Evolutionary conservation across 1,139 yeast genomes (phyloP), one percentile per base, ranked within the genome.

Genomic region (Geotrichum fermentans): DNA sequence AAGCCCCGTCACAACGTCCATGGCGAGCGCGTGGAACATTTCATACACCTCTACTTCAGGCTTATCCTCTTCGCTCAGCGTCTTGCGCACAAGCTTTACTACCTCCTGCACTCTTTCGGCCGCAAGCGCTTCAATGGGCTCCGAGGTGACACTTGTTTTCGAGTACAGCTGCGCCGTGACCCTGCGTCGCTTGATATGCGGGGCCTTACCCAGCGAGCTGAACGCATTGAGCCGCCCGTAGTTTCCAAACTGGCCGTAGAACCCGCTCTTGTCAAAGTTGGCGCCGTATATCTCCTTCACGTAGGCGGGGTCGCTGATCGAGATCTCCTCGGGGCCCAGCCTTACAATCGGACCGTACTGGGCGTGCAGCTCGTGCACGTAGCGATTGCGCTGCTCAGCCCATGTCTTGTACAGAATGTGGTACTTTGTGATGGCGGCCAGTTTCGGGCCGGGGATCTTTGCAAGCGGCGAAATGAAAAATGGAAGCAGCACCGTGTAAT

Each of bases 1-100:
- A 61, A 81, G 80, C 13, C 75, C 73, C 1, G 83, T 74, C 1
- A 82, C 80, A 4, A 79, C 82, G 57, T 83, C 89, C 80, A 83
- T 77, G 1, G 92, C 89, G 58, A 83, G 70, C n/a, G 82, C 71
- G 17, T 81, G 82, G 69, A 82, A 83, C 17, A 83, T 62, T 13
- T 78, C 72, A 58, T 78, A 80, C 0, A 79, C 82, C 46, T 83
- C 85, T 28, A 82, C 67, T 4, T 24, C 14, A 6, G 67, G 53
- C 4, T 53, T 21, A 0, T 49, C 51, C 2, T 49, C 33, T 2
- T 38, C 47, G 10, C 49, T 37, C 6, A 39, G 37, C 30, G 46
- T 33, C 1, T 43, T 44, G 14, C 57, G 58, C 26, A 71, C 54
- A 4, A 56, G 55, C 7, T 47, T 38, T 36, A 67, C 49, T 3